Conservation (phyloP, 805 yeast genomes). For the Myxozyma neglecta region DNA sequence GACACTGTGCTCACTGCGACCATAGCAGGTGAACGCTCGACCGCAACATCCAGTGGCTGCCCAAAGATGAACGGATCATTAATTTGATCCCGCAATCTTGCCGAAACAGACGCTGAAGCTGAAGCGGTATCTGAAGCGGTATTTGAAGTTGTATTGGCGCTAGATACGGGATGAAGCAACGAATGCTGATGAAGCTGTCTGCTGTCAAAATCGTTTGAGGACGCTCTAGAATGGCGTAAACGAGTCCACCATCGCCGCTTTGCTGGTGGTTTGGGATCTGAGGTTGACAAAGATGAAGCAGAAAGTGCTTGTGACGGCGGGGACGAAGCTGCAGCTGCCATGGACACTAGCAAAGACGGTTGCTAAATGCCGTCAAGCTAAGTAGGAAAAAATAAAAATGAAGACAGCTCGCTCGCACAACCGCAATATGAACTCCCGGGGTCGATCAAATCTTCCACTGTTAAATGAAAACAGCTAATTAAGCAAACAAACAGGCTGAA, state of each 20-base stretch:
- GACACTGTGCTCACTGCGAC: conserved; percentile 60
- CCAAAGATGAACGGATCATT: conserved; percentile 61
- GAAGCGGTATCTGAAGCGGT: conserved; percentile 10
- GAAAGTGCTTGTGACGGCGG: background rate
- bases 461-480: no score
- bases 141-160: conserved; percentile 10
- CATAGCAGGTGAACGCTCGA: conserved; percentile 72
- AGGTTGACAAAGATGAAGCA: background rate
- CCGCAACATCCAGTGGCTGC: conserved; percentile 67
- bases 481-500: no score
- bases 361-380: background rate
- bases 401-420: no score
- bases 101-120: background rate
- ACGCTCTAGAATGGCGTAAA: conserved; percentile 1
- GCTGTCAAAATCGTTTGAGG: background rate
- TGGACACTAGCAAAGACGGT: background rate
- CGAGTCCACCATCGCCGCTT: conserved; percentile 10
- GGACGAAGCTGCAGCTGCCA: background rate
- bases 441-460: no score
- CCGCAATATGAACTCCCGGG: no score
- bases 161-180: conserved; percentile 1
- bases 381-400: background rate
- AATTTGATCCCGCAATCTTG: conserved; percentile 20
- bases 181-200: background rate
- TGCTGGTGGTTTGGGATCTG: background rate